Percentiles rank a stretch among this genome's conserved stretches.
phyloP scores from a whole-genome alignment of 2,329 filamentous ascomycete genomes.

The Juglanconis juglandina region DNA sequence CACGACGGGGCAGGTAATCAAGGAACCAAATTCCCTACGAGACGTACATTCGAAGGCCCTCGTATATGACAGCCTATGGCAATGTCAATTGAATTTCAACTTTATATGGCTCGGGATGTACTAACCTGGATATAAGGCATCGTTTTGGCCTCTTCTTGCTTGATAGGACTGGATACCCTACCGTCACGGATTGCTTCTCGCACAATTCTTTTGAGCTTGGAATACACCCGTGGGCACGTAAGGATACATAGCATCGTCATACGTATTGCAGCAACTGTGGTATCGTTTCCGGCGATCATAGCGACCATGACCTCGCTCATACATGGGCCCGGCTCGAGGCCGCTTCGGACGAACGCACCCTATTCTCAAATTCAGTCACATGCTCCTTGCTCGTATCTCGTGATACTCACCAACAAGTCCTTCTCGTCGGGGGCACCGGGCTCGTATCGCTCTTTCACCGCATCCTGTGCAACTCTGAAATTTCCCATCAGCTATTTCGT shows the following conservation, averaged over 20 bases:
- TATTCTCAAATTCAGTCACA: not conserved
- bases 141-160: conserved; percentile 13
- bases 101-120: not conserved
- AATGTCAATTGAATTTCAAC: not conserved
- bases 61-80: conserved; percentile 19
- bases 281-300: conserved; percentile 46
- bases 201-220: conserved; percentile 15
- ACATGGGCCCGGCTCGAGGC: conserved; percentile 35
- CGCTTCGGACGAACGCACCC: not conserved
- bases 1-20: no score
- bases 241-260: conserved; percentile 28
- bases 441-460: conserved; percentile 41
- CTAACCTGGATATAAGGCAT: conserved; percentile 22
- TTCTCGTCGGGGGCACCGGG: conserved; percentile 36
- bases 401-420: conserved; percentile 41
- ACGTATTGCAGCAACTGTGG: conserved; percentile 45
- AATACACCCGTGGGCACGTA: conserved; percentile 11
- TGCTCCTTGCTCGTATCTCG: not conserved
- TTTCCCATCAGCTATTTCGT: not conserved
- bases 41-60: conserved; percentile 21
- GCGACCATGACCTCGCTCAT: conserved; percentile 33
- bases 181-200: conserved; percentile 3
- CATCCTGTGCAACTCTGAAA: conserved; percentile 33
- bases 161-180: conserved; percentile 16
- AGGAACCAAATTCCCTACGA: no score